Conservation (phyloP, 2,329 filamentous ascomycete species). For the Chaetomiaceae sp. region DNA sequence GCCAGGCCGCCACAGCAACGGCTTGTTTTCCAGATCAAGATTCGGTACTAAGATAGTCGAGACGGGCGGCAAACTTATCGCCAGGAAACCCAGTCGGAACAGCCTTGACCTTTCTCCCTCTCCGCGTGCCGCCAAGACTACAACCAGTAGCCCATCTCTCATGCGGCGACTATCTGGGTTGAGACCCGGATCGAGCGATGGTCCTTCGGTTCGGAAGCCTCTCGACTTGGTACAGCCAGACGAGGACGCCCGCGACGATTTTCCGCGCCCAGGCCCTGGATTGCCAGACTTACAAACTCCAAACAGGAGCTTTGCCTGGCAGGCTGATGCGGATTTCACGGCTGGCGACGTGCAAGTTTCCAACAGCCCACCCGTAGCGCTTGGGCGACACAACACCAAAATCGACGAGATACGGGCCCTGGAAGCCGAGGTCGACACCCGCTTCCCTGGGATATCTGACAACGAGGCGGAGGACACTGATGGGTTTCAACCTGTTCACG, state of each 20-base stretch:
- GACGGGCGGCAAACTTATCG: slow-evolving; percentile 31
- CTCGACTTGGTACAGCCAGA: slow-evolving; percentile 24
- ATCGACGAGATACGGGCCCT: slow-evolving; percentile 34
- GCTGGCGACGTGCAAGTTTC: slow-evolving; percentile 52
- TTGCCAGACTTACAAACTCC: slow-evolving; percentile 23
- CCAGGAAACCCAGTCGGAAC: slow-evolving; percentile 34
- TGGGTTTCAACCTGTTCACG: too few species aligned
- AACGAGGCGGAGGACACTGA: slow-evolving; percentile 34
- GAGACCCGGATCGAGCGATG: slow-evolving; percentile 18
- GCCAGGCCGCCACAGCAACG: slow-evolving; percentile 26
- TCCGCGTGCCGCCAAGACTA: slow-evolving; percentile 18
- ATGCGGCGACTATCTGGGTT: slow-evolving; percentile 21
- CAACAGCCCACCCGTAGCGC: slow-evolving; percentile 48
- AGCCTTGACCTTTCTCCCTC: slow-evolving; percentile 29
- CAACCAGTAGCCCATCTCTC: slow-evolving; percentile 17
- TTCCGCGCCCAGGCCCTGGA: slow-evolving; percentile 7
- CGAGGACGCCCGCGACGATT: slow-evolving; percentile 17
- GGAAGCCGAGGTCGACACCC: slow-evolving; percentile 31
- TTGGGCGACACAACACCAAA: slow-evolving; percentile 33
- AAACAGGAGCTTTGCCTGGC: slow-evolving; percentile 51
- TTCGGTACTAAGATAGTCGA: slow-evolving; percentile 35
- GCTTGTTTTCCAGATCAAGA: slow-evolving; percentile 35
- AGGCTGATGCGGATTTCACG: slow-evolving; percentile 55
- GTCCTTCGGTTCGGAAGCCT: slow-evolving; percentile 10
- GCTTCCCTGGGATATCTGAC: neutral